Percentiles rank a stretch among this genome's conserved stretches.
These are phyloP conservation scores for Eurotiales sp. DNA, from an alignment of 2,329 filamentous ascomycete genomes.

Conservation along the genomic window DNA sequence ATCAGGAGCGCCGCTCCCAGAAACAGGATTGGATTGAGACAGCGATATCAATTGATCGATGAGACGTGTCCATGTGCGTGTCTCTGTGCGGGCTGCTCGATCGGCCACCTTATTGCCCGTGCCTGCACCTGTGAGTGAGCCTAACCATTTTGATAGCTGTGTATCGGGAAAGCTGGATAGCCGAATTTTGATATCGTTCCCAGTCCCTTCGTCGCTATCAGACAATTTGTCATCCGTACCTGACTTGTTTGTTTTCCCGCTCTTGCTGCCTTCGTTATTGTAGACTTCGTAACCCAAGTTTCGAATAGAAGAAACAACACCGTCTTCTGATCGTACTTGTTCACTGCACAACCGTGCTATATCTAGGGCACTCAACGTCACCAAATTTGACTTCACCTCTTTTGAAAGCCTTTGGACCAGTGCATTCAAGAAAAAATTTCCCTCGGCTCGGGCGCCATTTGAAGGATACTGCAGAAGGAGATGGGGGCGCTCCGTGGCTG, in stretches of 20 bases:
- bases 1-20: constrained; percentile 13
- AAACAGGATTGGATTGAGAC: constrained; percentile 13
- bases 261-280: no score
- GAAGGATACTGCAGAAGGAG: constrained; percentile 56
- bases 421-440: constrained; percentile 52
- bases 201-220: constrained; percentile 44
- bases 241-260: constrained; percentile 1
- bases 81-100: constrained; percentile 3
- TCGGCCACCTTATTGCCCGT: constrained; percentile 21
- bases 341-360: constrained; percentile 43
- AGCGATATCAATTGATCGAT: constrained; percentile 33
- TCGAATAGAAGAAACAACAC: constrained; percentile 32
- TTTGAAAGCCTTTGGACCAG: constrained; percentile 63
- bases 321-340: constrained; percentile 35
- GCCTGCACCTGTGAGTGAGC: constrained; percentile 26
- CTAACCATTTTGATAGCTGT: constrained; percentile 29
- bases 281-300: constrained; percentile 56
- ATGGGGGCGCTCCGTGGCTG: constrained; percentile 52
- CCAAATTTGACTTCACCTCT: constrained; percentile 47
- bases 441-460: constrained; percentile 46
- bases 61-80: constrained; percentile 27
- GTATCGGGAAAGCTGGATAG: constrained; percentile 29
- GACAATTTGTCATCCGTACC: constrained; percentile 35
- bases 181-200: constrained; percentile 39
- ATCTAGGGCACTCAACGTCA: constrained; percentile 45